phyloP scores from a whole-genome alignment of 2,329 filamentous ascomycete genomes.

The Capronia coronata region DNA sequence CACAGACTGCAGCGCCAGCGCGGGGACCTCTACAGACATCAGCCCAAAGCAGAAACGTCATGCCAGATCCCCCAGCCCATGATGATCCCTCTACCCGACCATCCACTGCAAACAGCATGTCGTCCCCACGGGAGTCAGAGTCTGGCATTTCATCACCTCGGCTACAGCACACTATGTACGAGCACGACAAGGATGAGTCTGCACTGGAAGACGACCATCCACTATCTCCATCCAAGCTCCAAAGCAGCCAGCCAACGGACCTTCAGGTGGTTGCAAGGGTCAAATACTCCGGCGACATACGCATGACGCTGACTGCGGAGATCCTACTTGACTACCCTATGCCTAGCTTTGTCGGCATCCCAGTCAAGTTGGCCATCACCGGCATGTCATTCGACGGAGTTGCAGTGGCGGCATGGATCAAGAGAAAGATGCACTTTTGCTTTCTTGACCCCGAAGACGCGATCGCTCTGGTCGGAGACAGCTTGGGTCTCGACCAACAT shows the following conservation, averaged over 20 bases:
- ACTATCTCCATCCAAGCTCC: slow-evolving; percentile 49
- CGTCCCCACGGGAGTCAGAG: slow-evolving; percentile 22
- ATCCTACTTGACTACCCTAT: slow-evolving; percentile 97
- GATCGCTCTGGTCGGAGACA: slow-evolving; percentile 59
- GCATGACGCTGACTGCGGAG: slow-evolving; percentile 83
- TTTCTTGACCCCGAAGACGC: slow-evolving; percentile 92
- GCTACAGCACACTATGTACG: slow-evolving; percentile 10
- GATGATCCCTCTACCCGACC: slow-evolving; percentile 39
- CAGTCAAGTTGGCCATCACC: slow-evolving; percentile 88
- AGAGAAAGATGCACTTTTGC: slow-evolving; percentile 83
- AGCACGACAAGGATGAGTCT: slow-evolving; percentile 13
- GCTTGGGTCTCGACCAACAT: slow-evolving; percentile 29
- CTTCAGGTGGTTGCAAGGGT: slow-evolving; percentile 89
- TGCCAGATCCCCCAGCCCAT: slow-evolving; percentile 30
- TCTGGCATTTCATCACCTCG: slow-evolving; percentile 22
- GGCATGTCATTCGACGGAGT: slow-evolving; percentile 93
- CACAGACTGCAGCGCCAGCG: not conserved
- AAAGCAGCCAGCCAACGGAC: slow-evolving; percentile 74
- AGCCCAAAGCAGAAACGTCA: not conserved
- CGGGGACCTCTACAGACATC: not conserved
- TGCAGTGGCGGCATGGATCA: slow-evolving; percentile 83
- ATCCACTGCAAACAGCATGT: slow-evolving; percentile 35
- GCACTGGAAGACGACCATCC: slow-evolving; percentile 22
- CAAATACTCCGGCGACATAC: slow-evolving; percentile 79
- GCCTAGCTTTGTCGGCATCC: slow-evolving; percentile 95